Evolutionary conservation across 768 basidiomycete genomes (phyloP).

Genomic region (Russula emetica): DNA sequence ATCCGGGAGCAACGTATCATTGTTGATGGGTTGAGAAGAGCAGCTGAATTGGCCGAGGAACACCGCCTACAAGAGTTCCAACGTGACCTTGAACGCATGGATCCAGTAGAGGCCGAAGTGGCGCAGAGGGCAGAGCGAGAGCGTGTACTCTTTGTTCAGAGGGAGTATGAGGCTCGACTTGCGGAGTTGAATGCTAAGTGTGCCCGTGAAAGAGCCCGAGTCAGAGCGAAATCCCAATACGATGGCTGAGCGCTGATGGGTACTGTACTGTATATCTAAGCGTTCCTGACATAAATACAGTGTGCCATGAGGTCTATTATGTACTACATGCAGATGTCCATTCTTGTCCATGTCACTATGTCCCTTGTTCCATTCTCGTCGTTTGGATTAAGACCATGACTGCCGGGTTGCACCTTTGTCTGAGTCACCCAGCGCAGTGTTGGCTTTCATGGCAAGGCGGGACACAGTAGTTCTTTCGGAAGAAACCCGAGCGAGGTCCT

Average conservation of each 20-base stretch:
- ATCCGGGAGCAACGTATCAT: not conserved
- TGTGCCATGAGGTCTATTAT: too few relatives aligned
- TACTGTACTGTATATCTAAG: too few relatives aligned
- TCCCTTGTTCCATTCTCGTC: not conserved
- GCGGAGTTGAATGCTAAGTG: not conserved
- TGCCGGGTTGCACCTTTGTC: not conserved
- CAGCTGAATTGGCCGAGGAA: not conserved
- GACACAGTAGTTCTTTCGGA: not conserved
- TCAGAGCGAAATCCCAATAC: not conserved
- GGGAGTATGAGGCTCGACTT: not conserved
- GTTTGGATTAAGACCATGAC: not conserved
- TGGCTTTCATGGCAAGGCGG: not conserved
- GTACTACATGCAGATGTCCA: too few relatives aligned
- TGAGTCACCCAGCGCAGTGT: not conserved
- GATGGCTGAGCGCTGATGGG: too few relatives aligned
- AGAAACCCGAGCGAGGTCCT: not conserved
- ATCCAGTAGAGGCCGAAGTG: not conserved
- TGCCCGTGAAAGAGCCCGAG: not conserved
- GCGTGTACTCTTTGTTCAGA: not conserved
- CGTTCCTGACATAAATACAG: too few relatives aligned
- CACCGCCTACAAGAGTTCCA: constrained; percentile 2
- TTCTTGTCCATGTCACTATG: not conserved
- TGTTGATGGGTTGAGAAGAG: not conserved
- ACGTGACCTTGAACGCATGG: not conserved
- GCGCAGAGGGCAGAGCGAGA: not conserved